phyloP scores from a whole-genome alignment of 352 stramenopile genomes.

The Phytopythium boreale region DNA sequence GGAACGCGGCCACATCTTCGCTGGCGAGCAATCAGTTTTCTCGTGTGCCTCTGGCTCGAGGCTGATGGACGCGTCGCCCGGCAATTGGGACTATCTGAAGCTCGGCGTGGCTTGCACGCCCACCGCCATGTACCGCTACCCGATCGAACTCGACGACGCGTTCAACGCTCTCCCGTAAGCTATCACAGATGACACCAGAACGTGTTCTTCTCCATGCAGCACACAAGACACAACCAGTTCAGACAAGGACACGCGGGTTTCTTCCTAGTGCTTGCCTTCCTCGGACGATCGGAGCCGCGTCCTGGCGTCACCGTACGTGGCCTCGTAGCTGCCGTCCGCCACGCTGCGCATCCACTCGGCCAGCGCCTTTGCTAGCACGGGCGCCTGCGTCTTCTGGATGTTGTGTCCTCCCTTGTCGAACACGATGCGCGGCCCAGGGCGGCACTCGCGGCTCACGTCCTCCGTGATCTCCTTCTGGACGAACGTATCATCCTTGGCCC shows the following conservation, averaged over 20 bases:
- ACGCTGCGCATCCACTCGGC: constrained; percentile 39
- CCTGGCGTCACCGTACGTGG: neutral
- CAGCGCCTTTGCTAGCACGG: constrained; percentile 33
- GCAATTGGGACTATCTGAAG: too few species aligned
- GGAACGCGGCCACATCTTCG: neutral
- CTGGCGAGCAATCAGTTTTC: neutral
- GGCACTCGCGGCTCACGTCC: constrained; percentile 27
- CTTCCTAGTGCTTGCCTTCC: neutral
- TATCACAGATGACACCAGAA: too few species aligned
- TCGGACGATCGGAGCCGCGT: neutral
- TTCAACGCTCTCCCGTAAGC: neutral
- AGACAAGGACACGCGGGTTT: neutral
- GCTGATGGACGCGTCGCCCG: too few species aligned
- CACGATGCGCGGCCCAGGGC: constrained; percentile 32
- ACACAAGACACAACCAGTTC: neutral
- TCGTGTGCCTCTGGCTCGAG: too few species aligned
- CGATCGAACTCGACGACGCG: neutral
- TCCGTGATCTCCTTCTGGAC: constrained; percentile 53
- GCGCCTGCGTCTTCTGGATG: constrained; percentile 67
- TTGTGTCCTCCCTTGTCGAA: constrained; percentile 63
- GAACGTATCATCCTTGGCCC: constrained; percentile 53
- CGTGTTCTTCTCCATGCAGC: neutral
- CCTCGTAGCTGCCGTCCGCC: constrained; percentile 7
- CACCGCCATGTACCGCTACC: neutral
- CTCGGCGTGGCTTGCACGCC: neutral